phyloP scores from a whole-genome alignment of 345 rosid genomes.

The Acer saccharum region DNA sequence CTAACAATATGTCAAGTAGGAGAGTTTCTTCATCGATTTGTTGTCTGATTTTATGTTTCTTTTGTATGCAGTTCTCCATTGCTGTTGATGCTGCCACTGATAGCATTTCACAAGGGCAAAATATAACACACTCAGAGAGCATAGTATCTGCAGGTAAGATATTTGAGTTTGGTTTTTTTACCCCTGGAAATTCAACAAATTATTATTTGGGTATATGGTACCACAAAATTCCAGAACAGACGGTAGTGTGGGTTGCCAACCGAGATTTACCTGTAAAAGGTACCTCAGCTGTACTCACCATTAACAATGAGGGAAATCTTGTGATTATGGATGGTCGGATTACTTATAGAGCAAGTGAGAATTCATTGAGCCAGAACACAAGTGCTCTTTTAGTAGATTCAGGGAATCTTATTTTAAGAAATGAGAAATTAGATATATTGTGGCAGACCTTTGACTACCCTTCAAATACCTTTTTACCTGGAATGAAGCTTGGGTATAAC shows the following conservation, averaged over 20 bases:
- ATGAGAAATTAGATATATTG: conserved; percentile 6
- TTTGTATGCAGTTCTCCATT: background rate
- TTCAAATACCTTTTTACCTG: conserved; percentile 17
- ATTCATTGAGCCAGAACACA: background rate
- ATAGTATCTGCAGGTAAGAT: no score
- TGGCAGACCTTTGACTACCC: conserved; percentile 34
- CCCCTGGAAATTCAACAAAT: no score
- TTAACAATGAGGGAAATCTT: background rate
- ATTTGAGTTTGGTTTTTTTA: no score
- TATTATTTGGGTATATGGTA: no score
- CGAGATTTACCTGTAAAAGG: background rate
- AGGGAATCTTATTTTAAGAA: conserved; percentile 32
- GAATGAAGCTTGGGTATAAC: conserved; percentile 20
- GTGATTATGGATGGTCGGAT: background rate
- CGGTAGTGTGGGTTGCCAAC: no score
- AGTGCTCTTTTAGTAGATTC: conserved; percentile 20
- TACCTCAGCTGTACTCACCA: background rate
- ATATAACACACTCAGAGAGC: no score
- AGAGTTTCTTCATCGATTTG: background rate
- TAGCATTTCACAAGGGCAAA: no score
- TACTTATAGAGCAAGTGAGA: background rate
- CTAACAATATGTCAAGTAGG: background rate
- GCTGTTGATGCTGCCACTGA: conserved; percentile 8
- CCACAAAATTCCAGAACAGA: no score
- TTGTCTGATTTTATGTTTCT: background rate